phyloP scores from a whole-genome alignment of 768 basidiomycete species.

The Saitozyma sp. region DNA sequence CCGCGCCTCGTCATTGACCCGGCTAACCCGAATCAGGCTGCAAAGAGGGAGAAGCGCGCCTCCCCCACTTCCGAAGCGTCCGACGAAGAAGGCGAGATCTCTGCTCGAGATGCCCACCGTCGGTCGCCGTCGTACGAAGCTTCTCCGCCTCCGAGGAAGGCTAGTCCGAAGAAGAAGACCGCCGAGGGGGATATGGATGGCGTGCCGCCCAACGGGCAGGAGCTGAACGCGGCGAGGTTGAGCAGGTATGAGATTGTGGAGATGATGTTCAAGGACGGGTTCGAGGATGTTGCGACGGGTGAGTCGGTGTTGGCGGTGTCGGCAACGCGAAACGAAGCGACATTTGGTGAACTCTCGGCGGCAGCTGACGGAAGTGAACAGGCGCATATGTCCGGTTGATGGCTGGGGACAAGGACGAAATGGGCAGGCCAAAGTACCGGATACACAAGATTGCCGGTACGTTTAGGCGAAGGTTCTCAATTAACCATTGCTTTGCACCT shows the following conservation, averaged over 20 bases:
- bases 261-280: constrained; percentile 74
- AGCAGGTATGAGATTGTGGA: constrained; percentile 68
- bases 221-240: constrained; percentile 65
- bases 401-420: constrained; percentile 63
- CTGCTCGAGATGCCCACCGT: constrained; percentile 13
- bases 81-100: constrained; percentile 64
- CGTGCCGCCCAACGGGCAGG: constrained; percentile 56
- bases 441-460: constrained; percentile 76
- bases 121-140: constrained; percentile 6
- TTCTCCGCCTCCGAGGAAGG: background rate
- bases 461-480: constrained; percentile 42
- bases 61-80: constrained; percentile 83
- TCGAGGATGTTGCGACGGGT: constrained; percentile 80
- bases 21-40: constrained; percentile 56
- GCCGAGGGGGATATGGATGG: constrained; percentile 60
- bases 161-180: constrained; percentile 52
- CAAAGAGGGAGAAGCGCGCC: constrained; percentile 63
- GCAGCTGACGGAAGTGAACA: constrained; percentile 43
- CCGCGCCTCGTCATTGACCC: too few species aligned
- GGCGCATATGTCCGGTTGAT: constrained; percentile 85
- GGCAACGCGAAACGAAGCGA: background rate
- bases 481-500: too few species aligned
- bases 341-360: background rate
- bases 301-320: constrained; percentile 24
- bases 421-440: constrained; percentile 67